These are phyloP conservation scores for Thraustochytrium striatum DNA, from an alignment of 352 stramenopile species.

Conservation along the genomic window DNA sequence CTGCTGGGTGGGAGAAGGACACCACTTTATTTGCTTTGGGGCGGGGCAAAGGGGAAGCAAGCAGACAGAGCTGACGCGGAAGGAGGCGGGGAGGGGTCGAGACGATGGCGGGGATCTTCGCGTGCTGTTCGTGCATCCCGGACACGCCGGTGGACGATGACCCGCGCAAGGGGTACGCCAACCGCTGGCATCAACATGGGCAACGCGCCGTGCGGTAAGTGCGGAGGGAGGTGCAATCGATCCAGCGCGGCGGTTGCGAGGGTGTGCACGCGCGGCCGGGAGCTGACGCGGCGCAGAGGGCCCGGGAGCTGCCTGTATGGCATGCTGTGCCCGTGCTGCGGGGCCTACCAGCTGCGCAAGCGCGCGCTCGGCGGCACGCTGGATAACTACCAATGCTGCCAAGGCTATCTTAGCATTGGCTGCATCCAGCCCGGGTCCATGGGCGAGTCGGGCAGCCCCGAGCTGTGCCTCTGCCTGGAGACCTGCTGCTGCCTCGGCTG, in stretches of 20 bases:
- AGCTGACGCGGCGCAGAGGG: constrained; percentile 65
- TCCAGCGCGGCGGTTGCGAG: no score
- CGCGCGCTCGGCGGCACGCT: constrained; percentile 67
- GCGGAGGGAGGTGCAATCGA: no score
- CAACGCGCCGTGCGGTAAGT: no score
- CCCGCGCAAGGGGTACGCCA: constrained; percentile 65
- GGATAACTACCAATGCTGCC: constrained; percentile 84
- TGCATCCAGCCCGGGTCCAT: constrained; percentile 73
- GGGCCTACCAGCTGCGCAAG: constrained; percentile 79
- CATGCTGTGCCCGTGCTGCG: constrained; percentile 79
- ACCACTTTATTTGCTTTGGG: no score
- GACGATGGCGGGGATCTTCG: no score
- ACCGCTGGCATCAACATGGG: constrained; percentile 80
- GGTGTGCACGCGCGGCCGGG: no score
- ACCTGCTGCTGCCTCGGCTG: constrained; percentile 78
- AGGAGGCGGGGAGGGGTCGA: no score
- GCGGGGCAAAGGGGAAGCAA: no score
- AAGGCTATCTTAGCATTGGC: constrained; percentile 84
- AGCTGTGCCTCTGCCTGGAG: constrained; percentile 82
- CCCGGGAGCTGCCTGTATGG: constrained; percentile 67
- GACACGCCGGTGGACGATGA: constrained; percentile 66
- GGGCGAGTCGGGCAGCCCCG: constrained; percentile 75
- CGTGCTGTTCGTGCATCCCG: no score
- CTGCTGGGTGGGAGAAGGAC: no score
- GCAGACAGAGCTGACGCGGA: no score